These are phyloP conservation scores for Phialophora tarda DNA, from an alignment of 2,329 filamentous ascomycete species.

Conservation along the genomic window DNA sequence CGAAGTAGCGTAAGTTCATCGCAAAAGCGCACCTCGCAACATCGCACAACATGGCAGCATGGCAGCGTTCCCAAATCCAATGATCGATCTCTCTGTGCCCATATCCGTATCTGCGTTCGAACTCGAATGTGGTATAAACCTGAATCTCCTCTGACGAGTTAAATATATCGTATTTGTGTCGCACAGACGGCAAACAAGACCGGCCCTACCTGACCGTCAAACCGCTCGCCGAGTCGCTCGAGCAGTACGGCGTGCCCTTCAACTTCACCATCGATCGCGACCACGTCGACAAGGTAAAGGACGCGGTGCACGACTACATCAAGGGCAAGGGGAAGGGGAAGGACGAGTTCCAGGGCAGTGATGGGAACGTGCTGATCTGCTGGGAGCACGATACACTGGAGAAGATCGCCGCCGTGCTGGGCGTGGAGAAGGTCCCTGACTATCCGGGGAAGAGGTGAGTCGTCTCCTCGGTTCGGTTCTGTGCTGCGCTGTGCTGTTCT, in stretches of 20 bases:
- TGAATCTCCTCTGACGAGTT: not conserved
- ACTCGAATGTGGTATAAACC: not conserved
- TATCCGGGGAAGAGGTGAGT: conserved; percentile 58
- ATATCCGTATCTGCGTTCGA: not conserved
- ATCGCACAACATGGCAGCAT: not conserved
- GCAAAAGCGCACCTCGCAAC: not conserved
- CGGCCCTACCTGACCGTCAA: conserved; percentile 64
- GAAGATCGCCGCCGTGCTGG: conserved; percentile 60
- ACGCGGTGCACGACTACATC: conserved; percentile 37
- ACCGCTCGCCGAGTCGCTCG: conserved; percentile 54
- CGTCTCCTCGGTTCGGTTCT: too few relatives aligned
- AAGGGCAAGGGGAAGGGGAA: conserved; percentile 55
- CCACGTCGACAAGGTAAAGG: conserved; percentile 60
- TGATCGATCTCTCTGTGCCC: not conserved
- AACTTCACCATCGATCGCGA: conserved; percentile 51
- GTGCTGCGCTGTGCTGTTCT: not conserved
- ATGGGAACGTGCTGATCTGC: conserved; percentile 66
- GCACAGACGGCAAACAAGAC: conserved; percentile 55
- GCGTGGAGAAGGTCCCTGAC: conserved; percentile 55
- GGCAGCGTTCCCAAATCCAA: too few relatives aligned
- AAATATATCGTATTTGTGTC: not conserved
- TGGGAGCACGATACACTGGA: conserved; percentile 64
- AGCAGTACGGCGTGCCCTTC: conserved; percentile 32
- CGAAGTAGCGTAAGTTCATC: conserved; percentile 47
- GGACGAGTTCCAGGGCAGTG: conserved; percentile 40